Conservation (phyloP, 345 rosid species). For the Kernera saxatilis region DNA sequence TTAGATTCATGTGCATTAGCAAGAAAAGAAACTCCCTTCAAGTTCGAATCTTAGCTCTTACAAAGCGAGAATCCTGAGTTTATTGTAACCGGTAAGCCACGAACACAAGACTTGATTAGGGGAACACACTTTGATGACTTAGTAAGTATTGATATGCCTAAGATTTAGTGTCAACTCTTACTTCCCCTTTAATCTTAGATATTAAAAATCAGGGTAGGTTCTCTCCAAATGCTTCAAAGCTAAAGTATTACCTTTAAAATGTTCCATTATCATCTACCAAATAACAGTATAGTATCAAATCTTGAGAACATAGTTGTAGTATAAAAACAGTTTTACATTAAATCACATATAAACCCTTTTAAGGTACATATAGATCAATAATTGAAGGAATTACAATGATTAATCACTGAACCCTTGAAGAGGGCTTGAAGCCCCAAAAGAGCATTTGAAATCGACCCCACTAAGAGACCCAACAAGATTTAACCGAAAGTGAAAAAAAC, state of each 20-base stretch:
- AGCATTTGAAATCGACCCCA: background rate
- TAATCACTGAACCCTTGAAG: background rate
- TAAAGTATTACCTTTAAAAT: background rate
- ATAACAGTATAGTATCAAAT: too few relatives aligned
- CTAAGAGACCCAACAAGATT: background rate
- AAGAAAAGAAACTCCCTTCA: background rate
- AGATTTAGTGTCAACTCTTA: background rate
- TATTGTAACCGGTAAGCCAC: background rate
- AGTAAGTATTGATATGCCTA: background rate
- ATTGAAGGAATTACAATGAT: background rate
- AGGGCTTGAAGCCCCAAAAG: slow-evolving; percentile 23
- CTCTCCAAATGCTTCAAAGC: background rate
- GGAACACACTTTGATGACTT: background rate
- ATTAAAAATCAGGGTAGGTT: background rate
- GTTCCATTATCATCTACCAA: too few relatives aligned
- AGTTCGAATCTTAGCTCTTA: background rate
- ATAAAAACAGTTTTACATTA: too few relatives aligned
- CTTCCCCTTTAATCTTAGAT: background rate
- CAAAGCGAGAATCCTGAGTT: background rate
- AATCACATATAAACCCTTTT: too few relatives aligned
- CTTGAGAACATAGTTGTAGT: too few relatives aligned
- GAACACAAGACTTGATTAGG: background rate
- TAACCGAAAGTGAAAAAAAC: background rate
- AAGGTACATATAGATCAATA: background rate
- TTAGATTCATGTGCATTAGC: slow-evolving; percentile 23